Evolutionary conservation across 2,329 filamentous ascomycete genomes (phyloP), one percentile per base, ranked within the genome.

Genomic region (Pseudogymnoascus sp.): DNA sequence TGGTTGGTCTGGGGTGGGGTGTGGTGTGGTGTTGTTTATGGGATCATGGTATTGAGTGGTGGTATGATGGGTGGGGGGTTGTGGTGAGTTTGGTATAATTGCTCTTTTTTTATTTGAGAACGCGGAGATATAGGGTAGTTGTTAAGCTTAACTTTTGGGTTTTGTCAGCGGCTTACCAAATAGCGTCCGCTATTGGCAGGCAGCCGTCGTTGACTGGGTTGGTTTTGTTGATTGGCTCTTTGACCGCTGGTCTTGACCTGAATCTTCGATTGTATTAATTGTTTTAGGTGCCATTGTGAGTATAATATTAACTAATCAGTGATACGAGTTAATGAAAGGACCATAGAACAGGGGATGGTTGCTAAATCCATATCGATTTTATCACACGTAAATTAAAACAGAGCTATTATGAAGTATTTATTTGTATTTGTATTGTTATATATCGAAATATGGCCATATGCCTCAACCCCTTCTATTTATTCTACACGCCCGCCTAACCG

Each of bases 401-500:
- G n/a, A 12, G 25, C 3, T 35, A 53, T 53, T 33, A 53, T 53
- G 28, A 53, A 53, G 33, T 53, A 20, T 53, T 53, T 53, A 53
- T 53, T 33, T 53, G 7, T 53, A 47, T 33, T 33, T 53, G 15
- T 53, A 53, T 53, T 20, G 28, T 25, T 53, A 53, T 20, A 33
- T 53, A 7, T 33, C 47, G 47, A 53, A 33, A 53, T 35, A 53
- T 53, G 28, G n/a, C 28, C 28, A 4, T 12, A 33, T 18, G 28
- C 47, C 47, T 33, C 15, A 9, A 11, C 7, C 28, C 28, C 15
- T 22, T 53, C 9, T 53, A 35, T 50, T 50, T 53, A 53, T 53
- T 53, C 47, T 53, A 53, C 47, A 53, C 28, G 47, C 47, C 47
- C 28, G 47, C 47, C 47, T 28, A 53, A 53, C 47, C 47, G 7